Evolutionary conservation across 1,284 basidiomycete genomes (phyloP).

Genomic region (Ceratobasidium sp.): DNA sequence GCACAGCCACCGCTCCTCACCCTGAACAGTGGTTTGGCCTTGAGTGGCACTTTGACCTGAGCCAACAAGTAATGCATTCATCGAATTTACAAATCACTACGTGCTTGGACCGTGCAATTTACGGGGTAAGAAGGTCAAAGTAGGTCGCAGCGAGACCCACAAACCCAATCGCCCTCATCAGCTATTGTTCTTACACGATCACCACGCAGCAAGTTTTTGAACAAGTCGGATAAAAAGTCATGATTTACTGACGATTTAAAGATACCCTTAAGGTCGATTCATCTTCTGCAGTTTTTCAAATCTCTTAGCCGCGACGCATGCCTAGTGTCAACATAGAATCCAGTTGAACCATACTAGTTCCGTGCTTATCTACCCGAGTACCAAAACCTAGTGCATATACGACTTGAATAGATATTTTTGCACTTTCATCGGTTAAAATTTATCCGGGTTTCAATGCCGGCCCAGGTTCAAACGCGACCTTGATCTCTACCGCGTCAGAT

Average conservation of each 20-base stretch:
- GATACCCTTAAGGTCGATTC: constrained; percentile 66
- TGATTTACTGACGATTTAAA: not conserved
- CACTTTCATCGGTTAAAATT: constrained; percentile 80
- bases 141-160: not conserved
- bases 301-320: constrained; percentile 73
- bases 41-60: no score
- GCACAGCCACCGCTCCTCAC: not conserved
- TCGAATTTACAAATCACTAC: not conserved
- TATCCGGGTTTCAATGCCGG: no score
- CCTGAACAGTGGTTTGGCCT: no score
- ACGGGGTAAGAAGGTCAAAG: not conserved
- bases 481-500: no score
- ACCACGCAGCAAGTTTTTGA: constrained; percentile 73
- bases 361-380: no score
- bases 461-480: no score
- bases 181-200: constrained; percentile 70
- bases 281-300: constrained; percentile 78
- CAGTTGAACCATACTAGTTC: no score
- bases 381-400: no score
- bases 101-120: no score
- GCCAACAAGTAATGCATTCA: not conserved
- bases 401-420: constrained; percentile 29
- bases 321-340: constrained; percentile 81
- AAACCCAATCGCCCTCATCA: constrained; percentile 67
- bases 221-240: constrained; percentile 59